These are phyloP conservation scores for Cordyceps farinosa DNA, from an alignment of 2,329 filamentous ascomycete species.

Conservation along the genomic window DNA sequence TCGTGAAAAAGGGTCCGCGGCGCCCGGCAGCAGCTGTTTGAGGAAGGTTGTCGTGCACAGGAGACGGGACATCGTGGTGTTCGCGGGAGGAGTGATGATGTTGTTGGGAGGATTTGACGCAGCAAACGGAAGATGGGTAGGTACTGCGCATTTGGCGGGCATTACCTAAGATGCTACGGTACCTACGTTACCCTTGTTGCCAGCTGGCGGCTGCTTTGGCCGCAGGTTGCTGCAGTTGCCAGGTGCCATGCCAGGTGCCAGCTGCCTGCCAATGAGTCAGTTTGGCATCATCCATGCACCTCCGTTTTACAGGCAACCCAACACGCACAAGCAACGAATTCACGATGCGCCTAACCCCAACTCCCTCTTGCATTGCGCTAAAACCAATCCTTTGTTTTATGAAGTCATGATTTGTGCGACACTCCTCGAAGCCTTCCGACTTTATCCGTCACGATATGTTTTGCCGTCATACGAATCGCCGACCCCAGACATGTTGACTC, in stretches of 20 bases:
- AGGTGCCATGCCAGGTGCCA: background rate
- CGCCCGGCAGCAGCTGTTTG: constrained; percentile 1
- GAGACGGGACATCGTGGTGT: background rate
- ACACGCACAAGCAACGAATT: background rate
- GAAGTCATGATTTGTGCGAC: background rate
- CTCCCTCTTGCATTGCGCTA: background rate
- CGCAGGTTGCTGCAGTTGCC: background rate
- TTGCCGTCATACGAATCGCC: background rate
- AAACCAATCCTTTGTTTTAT: background rate
- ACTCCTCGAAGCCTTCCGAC: background rate
- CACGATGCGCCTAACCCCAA: background rate
- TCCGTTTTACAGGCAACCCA: background rate
- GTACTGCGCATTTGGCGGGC: background rate
- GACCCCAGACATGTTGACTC: constrained; percentile 7
- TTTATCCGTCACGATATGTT: constrained; percentile 4
- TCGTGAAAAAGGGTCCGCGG: constrained; percentile 9
- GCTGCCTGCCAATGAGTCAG: background rate
- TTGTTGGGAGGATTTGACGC: background rate
- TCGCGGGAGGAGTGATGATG: background rate
- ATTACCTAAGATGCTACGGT: background rate
- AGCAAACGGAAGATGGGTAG: background rate
- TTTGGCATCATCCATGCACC: background rate
- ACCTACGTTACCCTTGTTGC: background rate
- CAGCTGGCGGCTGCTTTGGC: background rate
- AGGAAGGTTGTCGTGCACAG: background rate